phyloP scores from a whole-genome alignment of 306 rosid genomes.

The Cicer cuneatum region DNA sequence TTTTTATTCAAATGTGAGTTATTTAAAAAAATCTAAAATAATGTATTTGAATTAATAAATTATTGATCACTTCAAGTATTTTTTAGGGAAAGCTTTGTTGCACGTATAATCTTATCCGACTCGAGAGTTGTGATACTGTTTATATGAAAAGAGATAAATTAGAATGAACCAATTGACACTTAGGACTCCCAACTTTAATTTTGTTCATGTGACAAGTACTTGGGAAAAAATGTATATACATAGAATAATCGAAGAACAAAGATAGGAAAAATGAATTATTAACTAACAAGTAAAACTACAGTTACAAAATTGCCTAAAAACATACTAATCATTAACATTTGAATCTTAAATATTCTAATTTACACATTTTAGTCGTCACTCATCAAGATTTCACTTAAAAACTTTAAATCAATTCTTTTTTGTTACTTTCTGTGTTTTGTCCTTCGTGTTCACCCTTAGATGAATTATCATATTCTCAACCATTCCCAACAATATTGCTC shows the following conservation, averaged over 20 bases:
- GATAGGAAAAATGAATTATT: neutral
- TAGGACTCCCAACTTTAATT: too few species aligned
- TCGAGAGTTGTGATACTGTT: too few species aligned
- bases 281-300: neutral
- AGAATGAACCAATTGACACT: too few species aligned
- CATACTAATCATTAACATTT: neutral
- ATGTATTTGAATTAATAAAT: too few species aligned
- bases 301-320: neutral
- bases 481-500: neutral
- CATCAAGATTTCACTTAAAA: neutral
- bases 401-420: neutral
- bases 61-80: too few species aligned
- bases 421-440: slow-evolving; percentile 3
- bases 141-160: too few species aligned
- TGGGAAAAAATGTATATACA: neutral
- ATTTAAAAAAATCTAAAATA: too few species aligned
- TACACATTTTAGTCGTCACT: neutral
- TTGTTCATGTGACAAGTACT: neutral
- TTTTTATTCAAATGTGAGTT: too few species aligned
- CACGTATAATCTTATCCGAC: too few species aligned
- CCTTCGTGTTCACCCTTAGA: slow-evolving; percentile 16
- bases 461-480: neutral
- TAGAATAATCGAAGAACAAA: neutral
- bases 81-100: too few species aligned
- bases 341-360: neutral